A percentile compares a stretch with the other conserved stretches of the same genome.
Evolutionary conservation across 257 asterid species (phyloP).

Genomic region (Solanum ossicruentum): DNA sequence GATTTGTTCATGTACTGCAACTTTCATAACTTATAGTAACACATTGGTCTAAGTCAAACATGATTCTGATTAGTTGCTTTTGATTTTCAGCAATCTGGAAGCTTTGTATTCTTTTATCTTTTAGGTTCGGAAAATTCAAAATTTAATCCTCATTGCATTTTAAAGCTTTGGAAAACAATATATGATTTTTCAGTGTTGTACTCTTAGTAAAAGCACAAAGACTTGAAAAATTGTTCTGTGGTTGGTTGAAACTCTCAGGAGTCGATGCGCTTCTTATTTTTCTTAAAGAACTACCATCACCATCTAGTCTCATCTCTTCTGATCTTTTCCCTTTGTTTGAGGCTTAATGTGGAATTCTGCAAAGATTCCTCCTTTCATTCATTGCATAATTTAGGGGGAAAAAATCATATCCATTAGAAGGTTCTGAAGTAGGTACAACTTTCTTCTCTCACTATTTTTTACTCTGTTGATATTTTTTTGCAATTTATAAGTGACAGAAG

Average conservation of each 20-base stretch:
- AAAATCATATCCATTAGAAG: background rate
- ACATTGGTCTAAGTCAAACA: background rate
- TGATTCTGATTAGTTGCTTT: background rate
- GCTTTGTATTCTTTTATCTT: background rate
- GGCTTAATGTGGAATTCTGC: background rate
- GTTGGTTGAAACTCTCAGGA: background rate
- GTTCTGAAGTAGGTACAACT: background rate
- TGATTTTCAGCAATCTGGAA: background rate
- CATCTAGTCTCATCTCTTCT: background rate
- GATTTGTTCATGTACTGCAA: background rate
- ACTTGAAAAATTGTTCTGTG: background rate
- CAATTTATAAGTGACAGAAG: background rate
- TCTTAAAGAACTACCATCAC: background rate
- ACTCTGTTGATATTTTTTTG: background rate
- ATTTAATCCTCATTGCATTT: background rate
- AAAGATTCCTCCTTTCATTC: background rate
- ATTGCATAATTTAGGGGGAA: background rate
- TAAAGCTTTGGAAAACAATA: background rate
- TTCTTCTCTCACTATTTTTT: background rate
- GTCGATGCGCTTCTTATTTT: background rate
- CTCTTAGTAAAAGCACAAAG: background rate
- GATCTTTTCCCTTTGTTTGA: background rate
- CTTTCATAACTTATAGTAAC: background rate
- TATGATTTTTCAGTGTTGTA: background rate
- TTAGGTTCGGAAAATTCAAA: background rate